Evolutionary conservation across 1,139 yeast genomes (phyloP).

Genomic region (Candida sp.): DNA sequence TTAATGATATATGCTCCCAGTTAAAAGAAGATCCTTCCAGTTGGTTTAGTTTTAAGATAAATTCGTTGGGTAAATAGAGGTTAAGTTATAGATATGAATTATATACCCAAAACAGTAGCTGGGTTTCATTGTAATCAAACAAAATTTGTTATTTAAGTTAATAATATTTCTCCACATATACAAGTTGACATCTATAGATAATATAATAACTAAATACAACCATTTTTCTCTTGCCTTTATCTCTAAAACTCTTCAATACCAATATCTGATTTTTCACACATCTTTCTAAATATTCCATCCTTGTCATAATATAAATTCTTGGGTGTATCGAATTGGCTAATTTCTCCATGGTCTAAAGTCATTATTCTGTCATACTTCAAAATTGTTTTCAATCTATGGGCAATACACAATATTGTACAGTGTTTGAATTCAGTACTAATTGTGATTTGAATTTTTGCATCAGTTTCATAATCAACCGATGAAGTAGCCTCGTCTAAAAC

Average conservation of each 20-base stretch:
- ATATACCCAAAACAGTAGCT: background rate
- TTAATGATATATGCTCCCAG: conserved; percentile 6
- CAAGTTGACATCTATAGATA: no score
- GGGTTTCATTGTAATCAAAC: no score
- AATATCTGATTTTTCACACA: conserved; percentile 61
- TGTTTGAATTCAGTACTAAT: conserved; percentile 29
- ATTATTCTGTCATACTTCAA: conserved; percentile 33
- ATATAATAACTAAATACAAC: no score
- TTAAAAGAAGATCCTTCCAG: conserved; percentile 14
- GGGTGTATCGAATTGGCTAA: conserved; percentile 60
- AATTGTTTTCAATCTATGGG: conserved; percentile 39
- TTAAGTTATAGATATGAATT: background rate
- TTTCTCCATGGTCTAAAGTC: conserved; percentile 49
- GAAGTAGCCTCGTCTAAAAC: conserved; percentile 43
- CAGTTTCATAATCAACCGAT: conserved; percentile 42
- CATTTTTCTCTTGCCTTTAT: no score
- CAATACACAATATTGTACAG: conserved; percentile 41
- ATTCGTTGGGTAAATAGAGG: conserved; percentile 5
- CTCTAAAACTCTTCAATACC: no score
- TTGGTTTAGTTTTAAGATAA: conserved; percentile 15
- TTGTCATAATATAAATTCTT: conserved; percentile 18
- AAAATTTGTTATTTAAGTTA: no score
- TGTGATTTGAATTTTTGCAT: conserved; percentile 34
- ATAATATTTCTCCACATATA: no score
- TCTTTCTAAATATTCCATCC: conserved; percentile 39